Conservation (phyloP, 192 early-diverging fungal species). For the Podila minutissima region DNA sequence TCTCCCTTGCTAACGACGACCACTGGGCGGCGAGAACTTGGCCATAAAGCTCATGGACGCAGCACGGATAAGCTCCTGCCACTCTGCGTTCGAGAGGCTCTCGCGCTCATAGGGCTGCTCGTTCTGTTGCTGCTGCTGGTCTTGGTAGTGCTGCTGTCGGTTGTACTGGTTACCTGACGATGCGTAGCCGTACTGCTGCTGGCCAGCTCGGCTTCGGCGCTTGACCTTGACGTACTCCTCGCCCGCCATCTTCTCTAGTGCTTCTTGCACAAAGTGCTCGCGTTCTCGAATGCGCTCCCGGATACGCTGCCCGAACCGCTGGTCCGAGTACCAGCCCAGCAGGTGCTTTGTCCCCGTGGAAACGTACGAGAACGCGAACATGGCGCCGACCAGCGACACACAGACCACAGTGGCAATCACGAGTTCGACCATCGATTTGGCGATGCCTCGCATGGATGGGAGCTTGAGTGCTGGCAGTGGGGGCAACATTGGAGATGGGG, state of each 20-base stretch:
- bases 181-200: conserved; percentile 3
- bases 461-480: conserved; percentile 21
- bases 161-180: background rate
- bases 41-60: conserved; percentile 42
- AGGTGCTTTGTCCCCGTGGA: conserved; percentile 32
- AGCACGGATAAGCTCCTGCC: conserved; percentile 47
- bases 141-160: conserved; percentile 17
- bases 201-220: conserved; percentile 17
- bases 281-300: conserved; percentile 42
- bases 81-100: conserved; percentile 35
- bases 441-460: conserved; percentile 16
- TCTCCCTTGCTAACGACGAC: background rate
- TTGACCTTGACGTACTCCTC: conserved; percentile 47
- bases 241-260: conserved; percentile 49
- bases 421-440: conserved; percentile 28
- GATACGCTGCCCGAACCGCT: conserved; percentile 41
- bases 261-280: conserved; percentile 40
- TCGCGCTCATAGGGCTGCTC: conserved; percentile 12
- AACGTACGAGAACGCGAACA: conserved; percentile 42
- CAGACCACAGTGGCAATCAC: conserved; percentile 29
- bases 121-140: conserved; percentile 14
- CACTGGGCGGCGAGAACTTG: conserved; percentile 11
- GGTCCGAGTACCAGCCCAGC: conserved; percentile 44
- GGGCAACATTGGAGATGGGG: background rate
- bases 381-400: conserved; percentile 18